Conservation (phyloP, 345 rosid genomes). For the Dipteronia sinensis region DNA sequence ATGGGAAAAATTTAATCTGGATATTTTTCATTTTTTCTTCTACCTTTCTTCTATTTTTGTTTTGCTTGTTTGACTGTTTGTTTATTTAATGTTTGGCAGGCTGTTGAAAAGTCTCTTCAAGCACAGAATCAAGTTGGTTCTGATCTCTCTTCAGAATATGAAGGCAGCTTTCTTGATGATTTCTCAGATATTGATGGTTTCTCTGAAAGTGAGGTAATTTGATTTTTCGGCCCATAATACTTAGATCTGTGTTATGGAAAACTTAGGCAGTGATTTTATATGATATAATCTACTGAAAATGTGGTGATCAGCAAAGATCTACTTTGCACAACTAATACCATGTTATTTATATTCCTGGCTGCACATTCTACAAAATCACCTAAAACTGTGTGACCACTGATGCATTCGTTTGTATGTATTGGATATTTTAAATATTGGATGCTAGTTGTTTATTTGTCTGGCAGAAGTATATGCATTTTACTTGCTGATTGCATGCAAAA, state of each 20-base stretch:
- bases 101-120: constrained; percentile 45
- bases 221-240: constrained; percentile 4
- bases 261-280: background rate
- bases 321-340: background rate
- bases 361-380: background rate
- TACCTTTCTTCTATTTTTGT: background rate
- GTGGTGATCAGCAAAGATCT: background rate
- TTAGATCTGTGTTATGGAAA: background rate
- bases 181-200: constrained; percentile 47
- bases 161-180: constrained; percentile 49
- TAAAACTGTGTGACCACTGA: constrained; percentile 1
- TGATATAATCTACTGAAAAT: background rate
- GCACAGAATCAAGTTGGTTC: constrained; percentile 40
- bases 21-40: background rate
- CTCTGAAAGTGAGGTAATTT: constrained; percentile 66
- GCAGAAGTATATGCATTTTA: background rate
- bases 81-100: constrained; percentile 41
- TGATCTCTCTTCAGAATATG: constrained; percentile 52
- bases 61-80: background rate
- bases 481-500: constrained; percentile 1
- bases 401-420: background rate
- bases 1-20: background rate
- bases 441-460: background rate
- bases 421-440: background rate
- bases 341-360: background rate